A percentile compares a stretch with the other conserved stretches of the same genome.
These are phyloP conservation scores for Ampelomyces quisqualis DNA, from an alignment of 2,329 filamentous ascomycete species.

Conservation along the genomic window DNA sequence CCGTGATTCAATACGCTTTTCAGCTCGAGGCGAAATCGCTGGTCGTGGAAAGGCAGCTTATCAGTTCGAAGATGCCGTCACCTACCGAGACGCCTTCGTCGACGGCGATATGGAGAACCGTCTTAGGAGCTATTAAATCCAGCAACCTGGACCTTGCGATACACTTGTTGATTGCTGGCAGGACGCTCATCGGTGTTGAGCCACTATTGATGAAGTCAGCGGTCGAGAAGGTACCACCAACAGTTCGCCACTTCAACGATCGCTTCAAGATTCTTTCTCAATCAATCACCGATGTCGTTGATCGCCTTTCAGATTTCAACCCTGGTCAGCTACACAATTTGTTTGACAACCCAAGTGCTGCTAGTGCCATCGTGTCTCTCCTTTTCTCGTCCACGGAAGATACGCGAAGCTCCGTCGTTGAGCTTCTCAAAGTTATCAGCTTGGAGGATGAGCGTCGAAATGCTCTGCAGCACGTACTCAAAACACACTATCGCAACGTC, in stretches of 20 bases:
- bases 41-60: conserved; percentile 65
- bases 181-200: conserved; percentile 73
- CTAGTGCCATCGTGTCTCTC: conserved; percentile 73
- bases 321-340: conserved; percentile 67
- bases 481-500: conserved; percentile 57
- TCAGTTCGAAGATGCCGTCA: conserved; percentile 61
- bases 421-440: conserved; percentile 80
- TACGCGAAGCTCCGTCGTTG: conserved; percentile 76
- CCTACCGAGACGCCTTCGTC: conserved; percentile 69
- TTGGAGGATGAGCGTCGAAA: conserved; percentile 64
- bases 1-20: conserved; percentile 66
- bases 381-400: conserved; percentile 78
- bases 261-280: conserved; percentile 64
- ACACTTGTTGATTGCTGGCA: conserved; percentile 69
- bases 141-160: conserved; percentile 72
- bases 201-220: conserved; percentile 56
- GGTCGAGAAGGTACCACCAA: conserved; percentile 49
- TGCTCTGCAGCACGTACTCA: conserved; percentile 62
- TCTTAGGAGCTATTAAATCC: conserved; percentile 66
- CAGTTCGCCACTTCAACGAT: conserved; percentile 73
- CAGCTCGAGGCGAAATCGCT: conserved; percentile 71
- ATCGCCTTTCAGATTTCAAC: conserved; percentile 75
- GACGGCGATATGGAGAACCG: conserved; percentile 74
- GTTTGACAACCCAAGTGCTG: conserved; percentile 66
- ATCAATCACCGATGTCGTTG: conserved; percentile 71